Evolutionary conservation across 2,329 filamentous ascomycete genomes (phyloP), one percentile per base, ranked within the genome.

Genomic region (Sporothrix phasma): DNA sequence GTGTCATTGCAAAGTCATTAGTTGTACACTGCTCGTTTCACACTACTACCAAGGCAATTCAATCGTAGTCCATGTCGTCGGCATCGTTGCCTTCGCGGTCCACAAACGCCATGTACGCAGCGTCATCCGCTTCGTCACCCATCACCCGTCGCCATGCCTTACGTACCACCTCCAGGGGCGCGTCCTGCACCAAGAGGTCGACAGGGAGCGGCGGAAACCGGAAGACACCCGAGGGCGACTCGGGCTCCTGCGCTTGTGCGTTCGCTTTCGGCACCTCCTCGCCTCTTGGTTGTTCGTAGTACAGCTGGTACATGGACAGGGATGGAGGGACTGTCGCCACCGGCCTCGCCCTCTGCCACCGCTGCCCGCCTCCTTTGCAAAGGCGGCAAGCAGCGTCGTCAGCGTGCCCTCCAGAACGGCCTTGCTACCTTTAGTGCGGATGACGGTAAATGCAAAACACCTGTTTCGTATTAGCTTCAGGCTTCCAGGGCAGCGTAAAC

Each of bases 171-270:
- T 85, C 81, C 10, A 97, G 75, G 1, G 85, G 77, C 0, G 76
- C 72, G 69, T 97, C 93, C 69, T 91, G 84, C 68, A 96, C 89
- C 0, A 88, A 82, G 7, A 95, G 80, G 67, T 88, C 86, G 8
- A 87, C 74, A 2, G 84, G 79, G 0, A 84, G 72, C 2, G 82
- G 76, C 4, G 85, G 80, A 66, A 94, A 84, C 1, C 77, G 74
- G 49, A 87, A 74, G 19, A n/a, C 34, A 4, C 31, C 15, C 15
- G 11, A 41, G 15, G 39, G 39, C 5, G 15, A 15, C 24, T 37
- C 29, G 19, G 29, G 7, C 49, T 15, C 41, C 3, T n/a, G 5
- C 22, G 47, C 17, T 53, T 17, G 4, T 34, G 31, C 1, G 26
- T 2, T 17, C 10, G 47, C 72, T 68, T 37, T n/a, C n/a, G n/a